phyloP scores from a whole-genome alignment of 441 rosid genomes.

The Kokia cookei region DNA sequence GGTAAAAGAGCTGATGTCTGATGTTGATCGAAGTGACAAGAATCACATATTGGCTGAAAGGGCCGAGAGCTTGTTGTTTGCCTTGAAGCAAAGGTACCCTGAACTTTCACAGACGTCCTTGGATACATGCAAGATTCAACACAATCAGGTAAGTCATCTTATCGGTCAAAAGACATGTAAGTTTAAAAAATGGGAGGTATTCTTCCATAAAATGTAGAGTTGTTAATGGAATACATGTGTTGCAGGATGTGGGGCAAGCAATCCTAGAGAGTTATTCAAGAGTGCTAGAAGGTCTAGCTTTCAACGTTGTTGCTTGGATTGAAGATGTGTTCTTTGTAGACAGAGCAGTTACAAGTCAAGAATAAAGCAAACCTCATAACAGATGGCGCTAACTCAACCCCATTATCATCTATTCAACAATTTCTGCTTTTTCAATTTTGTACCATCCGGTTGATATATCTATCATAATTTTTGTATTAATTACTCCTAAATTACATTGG shows the following conservation, averaged over 20 bases:
- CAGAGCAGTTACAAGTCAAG: slow-evolving; percentile 48
- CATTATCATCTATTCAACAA: not conserved
- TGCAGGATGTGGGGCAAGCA: slow-evolving; percentile 95
- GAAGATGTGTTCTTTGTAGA: slow-evolving; percentile 87
- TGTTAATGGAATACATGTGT: not conserved
- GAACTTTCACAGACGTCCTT: slow-evolving; percentile 65
- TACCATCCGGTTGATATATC: not conserved
- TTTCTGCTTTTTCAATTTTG: not conserved
- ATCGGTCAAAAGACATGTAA: not conserved
- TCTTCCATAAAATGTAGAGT: not conserved
- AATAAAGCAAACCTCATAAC: slow-evolving; percentile 6
- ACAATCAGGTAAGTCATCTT: slow-evolving; percentile 37
- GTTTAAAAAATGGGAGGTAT: not conserved
- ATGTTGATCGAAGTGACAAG: slow-evolving; percentile 55
- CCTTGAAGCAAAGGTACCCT: slow-evolving; percentile 62
- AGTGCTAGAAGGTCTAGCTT: slow-evolving; percentile 90
- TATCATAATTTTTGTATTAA: not conserved
- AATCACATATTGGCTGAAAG: slow-evolving; percentile 53
- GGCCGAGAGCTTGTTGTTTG: slow-evolving; percentile 54
- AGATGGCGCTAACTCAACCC: slow-evolving; percentile 10
- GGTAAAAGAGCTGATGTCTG: slow-evolving; percentile 54
- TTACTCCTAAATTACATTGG: not conserved
- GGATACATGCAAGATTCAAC: slow-evolving; percentile 71
- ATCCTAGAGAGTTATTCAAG: slow-evolving; percentile 88
- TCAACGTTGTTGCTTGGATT: slow-evolving; percentile 93